These are phyloP conservation scores for Paramyrothecium roridum DNA, from an alignment of 2,329 filamentous ascomycete species.

Conservation along the genomic window DNA sequence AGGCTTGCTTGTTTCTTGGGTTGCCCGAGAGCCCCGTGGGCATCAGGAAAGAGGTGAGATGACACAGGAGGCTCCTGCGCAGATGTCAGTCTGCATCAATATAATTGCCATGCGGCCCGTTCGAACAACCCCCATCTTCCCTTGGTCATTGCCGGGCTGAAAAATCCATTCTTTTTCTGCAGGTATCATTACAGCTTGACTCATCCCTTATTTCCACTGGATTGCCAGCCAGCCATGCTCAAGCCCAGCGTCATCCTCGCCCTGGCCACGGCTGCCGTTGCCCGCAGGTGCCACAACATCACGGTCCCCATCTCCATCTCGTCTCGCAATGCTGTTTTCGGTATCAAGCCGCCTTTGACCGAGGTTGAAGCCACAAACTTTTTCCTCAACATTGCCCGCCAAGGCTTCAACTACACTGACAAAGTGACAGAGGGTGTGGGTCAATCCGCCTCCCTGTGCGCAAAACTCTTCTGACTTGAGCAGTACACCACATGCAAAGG, in stretches of 20 bases:
- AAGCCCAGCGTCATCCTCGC: slow-evolving; percentile 12
- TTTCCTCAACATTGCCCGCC: slow-evolving; percentile 43
- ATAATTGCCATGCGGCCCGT: too few species aligned
- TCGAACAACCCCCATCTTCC: too few species aligned
- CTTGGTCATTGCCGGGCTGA: too few species aligned
- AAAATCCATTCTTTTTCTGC: too few species aligned
- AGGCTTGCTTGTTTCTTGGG: background rate
- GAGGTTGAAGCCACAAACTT: slow-evolving; percentile 58
- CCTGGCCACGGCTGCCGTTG: slow-evolving; percentile 22
- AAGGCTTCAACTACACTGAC: slow-evolving; percentile 47
- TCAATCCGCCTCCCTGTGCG: background rate
- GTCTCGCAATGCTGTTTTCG: slow-evolving; percentile 51
- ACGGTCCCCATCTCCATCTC: slow-evolving; percentile 54
- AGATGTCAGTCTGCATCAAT: too few species aligned
- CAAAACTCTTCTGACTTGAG: slow-evolving; percentile 3
- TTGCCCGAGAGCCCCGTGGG: background rate
- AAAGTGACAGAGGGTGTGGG: slow-evolving; percentile 40
- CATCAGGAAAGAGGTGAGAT: background rate
- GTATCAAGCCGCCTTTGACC: slow-evolving; percentile 40
- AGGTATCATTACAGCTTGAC: too few species aligned
- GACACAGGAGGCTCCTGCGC: background rate
- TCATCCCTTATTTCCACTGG: too few species aligned
- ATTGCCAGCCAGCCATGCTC: too few species aligned
- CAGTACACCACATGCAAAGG: slow-evolving; percentile 48
- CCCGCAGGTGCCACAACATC: slow-evolving; percentile 43